Conservation (phyloP, 257 asterid genomes). For the Solanum acaule region DNA sequence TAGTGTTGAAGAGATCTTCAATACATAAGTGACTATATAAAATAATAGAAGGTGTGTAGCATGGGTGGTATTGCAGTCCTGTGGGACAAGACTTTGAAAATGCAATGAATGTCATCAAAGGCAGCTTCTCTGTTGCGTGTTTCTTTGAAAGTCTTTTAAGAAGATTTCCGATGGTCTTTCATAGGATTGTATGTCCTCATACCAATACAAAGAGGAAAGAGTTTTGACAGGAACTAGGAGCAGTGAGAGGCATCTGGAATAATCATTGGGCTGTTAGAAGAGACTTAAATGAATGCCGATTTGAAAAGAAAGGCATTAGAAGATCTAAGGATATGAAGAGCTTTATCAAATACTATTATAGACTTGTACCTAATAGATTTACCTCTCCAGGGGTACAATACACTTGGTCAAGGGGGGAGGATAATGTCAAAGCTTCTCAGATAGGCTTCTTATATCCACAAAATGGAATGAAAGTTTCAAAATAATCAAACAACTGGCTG, state of each 20-base stretch:
- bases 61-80: neutral
- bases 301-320: neutral
- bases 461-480: neutral
- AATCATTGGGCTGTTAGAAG: neutral
- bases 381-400: neutral
- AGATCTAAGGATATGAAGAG: neutral
- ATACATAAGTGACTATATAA: neutral
- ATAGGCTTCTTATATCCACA: neutral
- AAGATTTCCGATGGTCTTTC: neutral
- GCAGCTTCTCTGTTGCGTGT: neutral
- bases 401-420: neutral
- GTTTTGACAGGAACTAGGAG: neutral
- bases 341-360: neutral
- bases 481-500: neutral
- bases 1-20: neutral
- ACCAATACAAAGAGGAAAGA: neutral
- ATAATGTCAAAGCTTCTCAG: neutral
- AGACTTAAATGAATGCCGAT: neutral
- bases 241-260: neutral
- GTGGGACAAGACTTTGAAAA: neutral
- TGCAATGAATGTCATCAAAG: neutral
- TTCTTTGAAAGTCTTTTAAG: neutral
- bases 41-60: neutral
- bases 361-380: neutral
- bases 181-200: neutral